Evolutionary conservation across 805 yeast genomes (phyloP).

Genomic region (Geotrichum ghanense): DNA sequence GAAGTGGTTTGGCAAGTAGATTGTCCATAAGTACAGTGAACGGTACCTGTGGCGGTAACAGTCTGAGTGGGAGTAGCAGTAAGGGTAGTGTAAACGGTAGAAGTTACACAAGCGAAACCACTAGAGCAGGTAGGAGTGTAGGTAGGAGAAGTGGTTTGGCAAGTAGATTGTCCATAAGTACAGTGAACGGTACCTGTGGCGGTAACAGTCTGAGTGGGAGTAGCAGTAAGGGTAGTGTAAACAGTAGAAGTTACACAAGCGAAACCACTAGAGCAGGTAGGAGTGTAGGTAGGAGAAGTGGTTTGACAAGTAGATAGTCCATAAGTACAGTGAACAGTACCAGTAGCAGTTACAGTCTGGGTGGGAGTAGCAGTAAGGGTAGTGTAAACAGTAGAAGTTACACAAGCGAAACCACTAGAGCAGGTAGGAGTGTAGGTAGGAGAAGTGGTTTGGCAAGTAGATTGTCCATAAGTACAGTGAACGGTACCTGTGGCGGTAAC

Average conservation of each 20-base stretch:
- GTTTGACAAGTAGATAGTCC: background rate
- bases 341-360: conserved; percentile 6
- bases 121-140: background rate
- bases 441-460: background rate
- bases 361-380: conserved; percentile 4
- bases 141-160: background rate
- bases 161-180: background rate
- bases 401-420: background rate
- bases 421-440: background rate
- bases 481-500: conserved; percentile 3
- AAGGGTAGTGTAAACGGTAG: background rate
- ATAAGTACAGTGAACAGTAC: conserved; percentile 3
- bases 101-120: conserved; percentile 1
- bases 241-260: background rate
- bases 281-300: conserved; percentile 3
- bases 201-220: background rate
- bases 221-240: background rate
- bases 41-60: conserved; percentile 1
- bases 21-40: background rate
- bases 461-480: background rate
- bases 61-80: background rate
- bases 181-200: background rate
- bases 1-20: background rate
- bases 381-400: background rate
- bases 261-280: background rate